A percentile compares a stretch with the other conserved stretches of the same genome.
These are phyloP conservation scores for Globisporangium yorkense DNA, from an alignment of 352 stramenopile species.

Conservation along the genomic window DNA sequence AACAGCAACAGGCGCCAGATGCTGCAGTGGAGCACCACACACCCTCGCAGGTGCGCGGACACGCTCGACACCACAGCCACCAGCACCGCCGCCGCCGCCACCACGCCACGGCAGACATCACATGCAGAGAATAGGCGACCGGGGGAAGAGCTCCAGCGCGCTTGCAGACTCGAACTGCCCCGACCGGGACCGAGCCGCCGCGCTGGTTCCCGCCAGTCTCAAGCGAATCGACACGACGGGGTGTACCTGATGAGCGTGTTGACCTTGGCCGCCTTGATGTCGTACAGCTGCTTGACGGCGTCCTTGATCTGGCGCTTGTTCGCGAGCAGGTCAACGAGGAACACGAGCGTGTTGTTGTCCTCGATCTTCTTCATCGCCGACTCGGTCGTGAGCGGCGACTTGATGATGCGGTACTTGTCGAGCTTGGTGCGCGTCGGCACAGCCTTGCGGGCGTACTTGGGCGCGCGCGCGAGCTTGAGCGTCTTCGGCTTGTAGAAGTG, in stretches of 20 bases:
- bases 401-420: constrained; percentile 99
- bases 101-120: background rate
- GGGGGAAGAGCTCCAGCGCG: constrained; percentile 6
- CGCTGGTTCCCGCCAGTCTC: constrained; percentile 18
- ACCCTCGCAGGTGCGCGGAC: background rate
- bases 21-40: background rate
- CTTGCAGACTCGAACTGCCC: constrained; percentile 4
- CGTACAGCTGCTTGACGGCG: constrained; percentile 98
- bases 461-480: constrained; percentile 91
- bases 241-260: constrained; percentile 99
- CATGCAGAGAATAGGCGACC: background rate
- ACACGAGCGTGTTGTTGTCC: constrained; percentile 99
- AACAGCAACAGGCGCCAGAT: constrained; percentile 15
- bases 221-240: constrained; percentile 73
- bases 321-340: constrained; percentile 98
- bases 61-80: background rate
- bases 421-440: constrained; percentile 93
- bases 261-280: constrained; percentile 99
- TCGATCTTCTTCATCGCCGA: constrained; percentile 99
- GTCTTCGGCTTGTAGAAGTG: constrained; percentile 99
- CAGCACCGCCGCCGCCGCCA: background rate
- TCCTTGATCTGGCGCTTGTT: constrained; percentile 99
- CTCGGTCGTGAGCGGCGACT: constrained; percentile 98
- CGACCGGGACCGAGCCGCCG: constrained; percentile 9
- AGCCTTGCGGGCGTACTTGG: constrained; percentile 95